Evolutionary conservation across 768 basidiomycete species (phyloP), one percentile per base, ranked within the genome.

Genomic region (Panaeolus cyanescens): DNA sequence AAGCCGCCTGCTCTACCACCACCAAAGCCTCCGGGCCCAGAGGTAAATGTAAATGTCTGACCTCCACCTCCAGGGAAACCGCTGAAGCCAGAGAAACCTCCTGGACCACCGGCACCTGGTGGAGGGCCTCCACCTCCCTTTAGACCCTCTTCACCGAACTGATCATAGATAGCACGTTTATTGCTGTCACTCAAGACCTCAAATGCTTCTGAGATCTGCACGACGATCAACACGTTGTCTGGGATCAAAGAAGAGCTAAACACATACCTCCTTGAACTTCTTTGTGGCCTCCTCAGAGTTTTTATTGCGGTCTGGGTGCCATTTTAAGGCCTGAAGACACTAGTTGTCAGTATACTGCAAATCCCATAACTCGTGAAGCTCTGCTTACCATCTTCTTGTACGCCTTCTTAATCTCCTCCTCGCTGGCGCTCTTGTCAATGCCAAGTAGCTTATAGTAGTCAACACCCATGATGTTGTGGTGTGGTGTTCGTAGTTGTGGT

Each of bases 111-210:
- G 40, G 84, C 84, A 32, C 83, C 84, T 60, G 87, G 84, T 31
- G 76, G 66, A 1, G 82, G 77, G 0, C 79, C 85, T 33, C 85
- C 85, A 19, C 84, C 84, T 6, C 85, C 85, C 72, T 98, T 98
- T 66, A 98, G 83, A 1, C 96, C 96, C 59, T 97, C 96, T 72
- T 97, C 95, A 33, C 96, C 96, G 59, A 95, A 89, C 66, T 97
- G 93, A 74, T 97, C 96, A 65, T 95, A 98, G 6, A 94, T 71
- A 0, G 91, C 76, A 22, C 93, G 89, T 69, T 94, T 95, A 71
- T 93, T 81, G 73, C 86, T 86, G 75, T 97, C 95, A 55, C 84
- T 92, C 59, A 99, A 86, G 30, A 96, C 95, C 72, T 99, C 96
- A 68, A 96, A 99, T 0, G 95, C 96, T 79, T 98, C 96, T 32